Conservation (phyloP, 768 basidiomycete genomes). For the Termitomyces sp. region DNA sequence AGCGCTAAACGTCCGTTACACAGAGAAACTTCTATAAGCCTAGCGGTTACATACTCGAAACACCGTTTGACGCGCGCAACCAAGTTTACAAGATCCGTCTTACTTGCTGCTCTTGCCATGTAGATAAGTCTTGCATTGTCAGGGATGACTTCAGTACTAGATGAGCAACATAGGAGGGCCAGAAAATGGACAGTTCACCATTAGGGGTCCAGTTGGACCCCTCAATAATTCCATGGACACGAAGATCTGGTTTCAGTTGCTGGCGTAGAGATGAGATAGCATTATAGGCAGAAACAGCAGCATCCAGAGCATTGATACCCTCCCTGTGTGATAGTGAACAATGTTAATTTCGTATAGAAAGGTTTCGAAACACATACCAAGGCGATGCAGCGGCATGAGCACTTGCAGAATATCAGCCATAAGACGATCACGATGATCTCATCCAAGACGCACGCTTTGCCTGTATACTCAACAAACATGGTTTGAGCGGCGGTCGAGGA, state of each 20-base stretch:
- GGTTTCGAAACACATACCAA: slow-evolving; percentile 35
- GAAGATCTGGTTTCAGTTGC: slow-evolving; percentile 78
- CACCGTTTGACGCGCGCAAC: slow-evolving; percentile 60
- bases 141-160: slow-evolving; percentile 57
- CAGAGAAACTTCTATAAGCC: not conserved
- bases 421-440: slow-evolving; percentile 4
- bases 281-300: slow-evolving; percentile 81
- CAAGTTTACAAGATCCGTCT: slow-evolving; percentile 46
- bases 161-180: not conserved
- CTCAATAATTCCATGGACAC: slow-evolving; percentile 72
- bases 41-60: slow-evolving; percentile 50
- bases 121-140: slow-evolving; percentile 76
- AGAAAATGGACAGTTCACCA: slow-evolving; percentile 34
- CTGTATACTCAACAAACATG: slow-evolving; percentile 66
- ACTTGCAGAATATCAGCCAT: slow-evolving; percentile 26
- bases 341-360: not conserved
- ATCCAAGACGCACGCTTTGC: slow-evolving; percentile 51
- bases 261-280: slow-evolving; percentile 77
- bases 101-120: slow-evolving; percentile 63
- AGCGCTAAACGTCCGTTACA: slow-evolving; percentile 37
- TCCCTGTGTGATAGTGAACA: slow-evolving; percentile 39
- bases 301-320: slow-evolving; percentile 82
- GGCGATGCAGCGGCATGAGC: slow-evolving; percentile 79
- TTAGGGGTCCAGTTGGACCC: slow-evolving; percentile 68
- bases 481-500: slow-evolving; percentile 59